phyloP scores from a whole-genome alignment of 2,329 filamentous ascomycete species.

The Furcasterigmium furcatum region DNA sequence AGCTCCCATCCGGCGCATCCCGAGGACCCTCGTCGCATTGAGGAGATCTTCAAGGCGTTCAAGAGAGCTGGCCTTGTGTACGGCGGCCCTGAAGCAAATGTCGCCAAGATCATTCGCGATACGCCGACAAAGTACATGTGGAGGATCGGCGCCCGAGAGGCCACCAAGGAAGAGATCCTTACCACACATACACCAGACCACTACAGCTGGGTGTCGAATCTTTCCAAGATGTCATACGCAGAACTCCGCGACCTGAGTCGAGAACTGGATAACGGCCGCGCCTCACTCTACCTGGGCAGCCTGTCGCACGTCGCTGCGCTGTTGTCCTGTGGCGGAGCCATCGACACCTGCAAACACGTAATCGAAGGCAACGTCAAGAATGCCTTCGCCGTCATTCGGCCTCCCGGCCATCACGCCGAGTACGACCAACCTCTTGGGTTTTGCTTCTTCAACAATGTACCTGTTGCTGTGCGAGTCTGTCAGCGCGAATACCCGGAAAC shows the following conservation, averaged over 20 bases:
- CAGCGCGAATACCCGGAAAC: constrained; percentile 74
- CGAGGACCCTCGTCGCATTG: constrained; percentile 89
- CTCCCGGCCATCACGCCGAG: constrained; percentile 94
- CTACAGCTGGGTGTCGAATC: constrained; percentile 69
- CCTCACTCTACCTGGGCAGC: constrained; percentile 80
- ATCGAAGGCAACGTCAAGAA: constrained; percentile 83
- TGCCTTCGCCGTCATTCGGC: constrained; percentile 90
- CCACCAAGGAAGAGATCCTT: constrained; percentile 75
- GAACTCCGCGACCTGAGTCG: constrained; percentile 67
- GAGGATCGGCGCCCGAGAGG: constrained; percentile 76
- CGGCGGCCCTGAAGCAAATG: constrained; percentile 51
- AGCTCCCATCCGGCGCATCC: constrained; percentile 78
- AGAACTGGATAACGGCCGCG: constrained; percentile 59
- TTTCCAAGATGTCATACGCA: constrained; percentile 51
- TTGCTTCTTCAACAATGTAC: constrained; percentile 97
- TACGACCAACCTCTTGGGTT: constrained; percentile 85
- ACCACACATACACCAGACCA: constrained; percentile 76
- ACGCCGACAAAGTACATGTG: constrained; percentile 63
- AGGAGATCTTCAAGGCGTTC: constrained; percentile 88
- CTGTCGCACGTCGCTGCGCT: constrained; percentile 78
- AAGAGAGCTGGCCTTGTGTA: constrained; percentile 77
- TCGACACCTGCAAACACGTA: constrained; percentile 93
- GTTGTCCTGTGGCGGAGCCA: constrained; percentile 86
- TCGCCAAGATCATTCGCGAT: constrained; percentile 46
- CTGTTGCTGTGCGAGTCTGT: constrained; percentile 85